Percentiles rank a stretch among this genome's conserved stretches.
phyloP scores from a whole-genome alignment of 495 filamentous ascomycete species.

The Penicillium turbatum region DNA sequence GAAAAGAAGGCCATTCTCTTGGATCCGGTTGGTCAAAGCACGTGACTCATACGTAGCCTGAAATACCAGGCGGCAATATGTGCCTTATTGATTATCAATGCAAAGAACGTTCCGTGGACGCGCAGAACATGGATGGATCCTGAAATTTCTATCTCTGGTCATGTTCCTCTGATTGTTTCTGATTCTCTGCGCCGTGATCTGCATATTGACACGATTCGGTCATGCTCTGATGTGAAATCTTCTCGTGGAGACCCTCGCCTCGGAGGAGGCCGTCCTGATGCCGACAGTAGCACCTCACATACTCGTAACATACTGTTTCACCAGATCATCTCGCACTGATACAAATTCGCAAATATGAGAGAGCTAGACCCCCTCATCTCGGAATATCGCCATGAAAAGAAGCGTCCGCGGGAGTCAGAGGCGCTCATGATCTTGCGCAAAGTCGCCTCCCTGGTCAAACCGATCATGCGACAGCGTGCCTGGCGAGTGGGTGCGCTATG shows the following conservation, averaged over 20 bases:
- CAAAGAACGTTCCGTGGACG: background rate
- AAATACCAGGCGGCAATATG: background rate
- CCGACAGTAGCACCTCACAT: background rate
- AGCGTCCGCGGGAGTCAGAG: constrained; percentile 67
- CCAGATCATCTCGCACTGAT: background rate
- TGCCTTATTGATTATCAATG: constrained; percentile 3
- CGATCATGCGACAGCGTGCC: constrained; percentile 81
- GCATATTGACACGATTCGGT: background rate
- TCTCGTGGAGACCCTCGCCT: background rate
- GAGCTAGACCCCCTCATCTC: constrained; percentile 66
- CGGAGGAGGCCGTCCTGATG: constrained; percentile 11
- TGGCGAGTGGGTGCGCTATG: constrained; percentile 78
- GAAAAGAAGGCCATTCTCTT: no score
- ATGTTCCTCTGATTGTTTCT: constrained; percentile 1
- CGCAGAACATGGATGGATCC: background rate
- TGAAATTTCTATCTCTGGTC: background rate
- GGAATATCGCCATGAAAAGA: constrained; percentile 74
- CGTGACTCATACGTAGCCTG: background rate
- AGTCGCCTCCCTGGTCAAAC: constrained; percentile 86
- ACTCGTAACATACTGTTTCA: background rate
- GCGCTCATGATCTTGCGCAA: constrained; percentile 80
- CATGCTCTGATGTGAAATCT: constrained; percentile 7
- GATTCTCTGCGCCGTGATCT: background rate
- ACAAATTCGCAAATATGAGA: constrained; percentile 42
- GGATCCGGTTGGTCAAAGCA: background rate